These are phyloP conservation scores for Pseudocercospora fijiensis DNA, from an alignment of 2,329 filamentous ascomycete species.

Conservation along the genomic window DNA sequence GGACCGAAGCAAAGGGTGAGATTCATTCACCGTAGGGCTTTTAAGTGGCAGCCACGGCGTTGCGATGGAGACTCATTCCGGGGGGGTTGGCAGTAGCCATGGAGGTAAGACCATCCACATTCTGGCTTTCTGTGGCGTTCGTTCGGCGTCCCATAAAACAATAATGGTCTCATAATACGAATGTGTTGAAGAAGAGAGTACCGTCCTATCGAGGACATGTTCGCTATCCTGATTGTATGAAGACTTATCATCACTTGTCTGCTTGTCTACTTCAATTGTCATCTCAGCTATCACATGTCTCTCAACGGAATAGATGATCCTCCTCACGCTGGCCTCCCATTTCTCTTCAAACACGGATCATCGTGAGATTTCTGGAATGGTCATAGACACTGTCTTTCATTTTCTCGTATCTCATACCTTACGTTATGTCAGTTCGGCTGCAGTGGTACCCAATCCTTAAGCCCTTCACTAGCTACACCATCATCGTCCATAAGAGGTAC, in stretches of 20 bases:
- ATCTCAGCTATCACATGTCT: neutral
- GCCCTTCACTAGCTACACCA: conserved; percentile 24
- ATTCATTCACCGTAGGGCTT: no score
- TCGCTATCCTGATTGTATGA: neutral
- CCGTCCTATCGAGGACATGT: neutral
- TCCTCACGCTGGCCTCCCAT: no score
- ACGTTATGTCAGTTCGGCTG: conserved; percentile 25
- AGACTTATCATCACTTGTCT: neutral
- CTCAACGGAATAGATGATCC: neutral
- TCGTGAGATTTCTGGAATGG: no score
- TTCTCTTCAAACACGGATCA: no score
- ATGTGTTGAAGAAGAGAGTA: neutral
- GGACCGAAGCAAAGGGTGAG: no score
- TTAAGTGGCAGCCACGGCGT: neutral
- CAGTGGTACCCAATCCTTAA: conserved; percentile 36
- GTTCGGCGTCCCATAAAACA: neutral
- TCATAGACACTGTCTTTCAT: neutral
- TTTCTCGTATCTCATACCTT: conserved; percentile 1
- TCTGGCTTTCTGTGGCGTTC: neutral
- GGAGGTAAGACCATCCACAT: neutral
- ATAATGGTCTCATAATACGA: neutral
- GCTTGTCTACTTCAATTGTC: neutral
- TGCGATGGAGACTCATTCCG: conserved; percentile 6
- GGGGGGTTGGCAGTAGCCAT: neutral
- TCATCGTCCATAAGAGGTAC: conserved; percentile 35